Conservation (phyloP, 164 flowering plant genomes). For the Magnolia officinalis region DNA sequence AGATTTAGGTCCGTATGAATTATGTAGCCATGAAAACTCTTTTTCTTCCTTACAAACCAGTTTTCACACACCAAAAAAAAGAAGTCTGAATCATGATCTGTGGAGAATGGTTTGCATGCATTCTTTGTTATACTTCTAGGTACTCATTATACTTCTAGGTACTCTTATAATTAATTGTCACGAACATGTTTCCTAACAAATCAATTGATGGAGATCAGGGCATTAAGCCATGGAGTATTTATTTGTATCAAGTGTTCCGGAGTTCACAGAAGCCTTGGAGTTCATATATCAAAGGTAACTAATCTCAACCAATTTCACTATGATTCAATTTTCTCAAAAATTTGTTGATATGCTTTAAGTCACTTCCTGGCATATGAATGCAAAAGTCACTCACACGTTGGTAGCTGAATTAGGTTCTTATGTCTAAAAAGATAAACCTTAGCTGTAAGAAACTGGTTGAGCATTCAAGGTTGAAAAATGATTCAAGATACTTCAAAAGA, state of each 20-base stretch:
- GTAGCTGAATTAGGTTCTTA: background rate
- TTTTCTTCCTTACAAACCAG: background rate
- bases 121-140: background rate
- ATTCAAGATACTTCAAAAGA: too few species aligned
- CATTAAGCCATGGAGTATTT: constrained; percentile 68
- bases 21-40: too few species aligned
- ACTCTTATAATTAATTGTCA: background rate
- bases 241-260: constrained; percentile 95
- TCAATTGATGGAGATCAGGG: constrained; percentile 39
- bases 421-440: background rate
- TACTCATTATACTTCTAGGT: background rate
- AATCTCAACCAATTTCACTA: background rate
- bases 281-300: constrained; percentile 81
- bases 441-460: background rate
- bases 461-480: background rate
- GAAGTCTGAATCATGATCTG: background rate
- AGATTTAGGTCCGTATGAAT: too few species aligned
- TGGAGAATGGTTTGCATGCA: background rate
- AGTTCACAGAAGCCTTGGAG: constrained; percentile 93
- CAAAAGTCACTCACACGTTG: background rate
- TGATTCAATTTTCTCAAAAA: background rate
- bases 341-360: background rate
- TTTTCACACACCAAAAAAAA: background rate
- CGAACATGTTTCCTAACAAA: constrained; percentile 10
- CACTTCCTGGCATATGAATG: background rate